phyloP scores from a whole-genome alignment of 1,284 basidiomycete species.

The Taiwanofungus camphoratus region DNA sequence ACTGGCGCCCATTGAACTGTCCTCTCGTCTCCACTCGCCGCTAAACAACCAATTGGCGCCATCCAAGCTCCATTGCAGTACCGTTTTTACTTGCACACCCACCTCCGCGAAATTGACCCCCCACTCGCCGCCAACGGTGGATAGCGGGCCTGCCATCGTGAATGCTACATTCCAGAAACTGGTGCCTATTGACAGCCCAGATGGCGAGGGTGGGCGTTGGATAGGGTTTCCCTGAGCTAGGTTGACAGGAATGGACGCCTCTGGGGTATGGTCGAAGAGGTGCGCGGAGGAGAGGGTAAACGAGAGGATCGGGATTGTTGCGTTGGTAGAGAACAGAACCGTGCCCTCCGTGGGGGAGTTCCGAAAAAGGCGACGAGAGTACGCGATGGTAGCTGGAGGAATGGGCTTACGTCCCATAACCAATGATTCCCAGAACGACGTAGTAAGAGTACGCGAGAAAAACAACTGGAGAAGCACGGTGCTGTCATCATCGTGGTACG shows the following conservation, averaged over 20 bases:
- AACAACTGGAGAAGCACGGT: constrained; percentile 18
- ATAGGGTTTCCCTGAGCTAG: constrained; percentile 4
- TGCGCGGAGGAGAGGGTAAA: constrained; percentile 21
- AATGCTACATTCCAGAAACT: constrained; percentile 25
- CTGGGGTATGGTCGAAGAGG: constrained; percentile 20
- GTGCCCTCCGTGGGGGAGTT: constrained; percentile 25
- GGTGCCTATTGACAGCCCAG: constrained; percentile 24
- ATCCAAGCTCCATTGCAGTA: constrained; percentile 19
- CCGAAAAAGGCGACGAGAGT: constrained; percentile 29
- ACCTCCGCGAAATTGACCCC: constrained; percentile 28
- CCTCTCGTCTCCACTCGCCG: constrained; percentile 25
- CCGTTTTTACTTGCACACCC: constrained; percentile 20
- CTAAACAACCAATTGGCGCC: constrained; percentile 25
- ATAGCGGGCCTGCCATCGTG: constrained; percentile 23
- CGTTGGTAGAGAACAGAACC: constrained; percentile 19
- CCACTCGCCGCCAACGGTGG: constrained; percentile 26
- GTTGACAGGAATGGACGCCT: constrained; percentile 9
- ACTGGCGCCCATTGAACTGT: constrained; percentile 25
- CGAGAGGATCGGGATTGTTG: constrained; percentile 16
- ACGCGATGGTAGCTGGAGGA: constrained; percentile 27
- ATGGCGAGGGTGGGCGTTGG: constrained; percentile 24
- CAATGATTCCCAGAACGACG: neutral
- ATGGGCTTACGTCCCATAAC: neutral
- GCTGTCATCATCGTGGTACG: constrained; percentile 24
- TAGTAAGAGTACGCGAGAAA: constrained; percentile 13